Base-by-base conservation (phyloP, 2,329 filamentous ascomycete genomes). In the Diaporthe sp. region DNA sequence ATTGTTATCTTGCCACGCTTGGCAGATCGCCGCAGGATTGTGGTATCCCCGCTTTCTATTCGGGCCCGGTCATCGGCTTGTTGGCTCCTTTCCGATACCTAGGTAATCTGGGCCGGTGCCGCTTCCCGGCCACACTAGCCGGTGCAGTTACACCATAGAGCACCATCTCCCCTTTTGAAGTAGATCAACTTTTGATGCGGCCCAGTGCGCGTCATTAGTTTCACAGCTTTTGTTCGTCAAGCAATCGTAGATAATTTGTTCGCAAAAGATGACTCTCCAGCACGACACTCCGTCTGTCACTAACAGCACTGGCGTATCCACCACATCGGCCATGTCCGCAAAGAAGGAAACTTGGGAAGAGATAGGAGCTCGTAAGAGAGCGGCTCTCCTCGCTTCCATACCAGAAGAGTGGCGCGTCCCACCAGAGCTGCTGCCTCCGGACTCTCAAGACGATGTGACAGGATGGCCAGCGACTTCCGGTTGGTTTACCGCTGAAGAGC, bases 341-440 rank as follows among this genome's bases (percentile, higher is more conserved):
- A 38, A 52, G 45, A 52, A 54, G n/a, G 69, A 64, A 42, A 58
- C 76, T 17, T 88, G 87, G 87, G 82, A 88, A 77, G 77, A 81
- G 6, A 80, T 86, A 33, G 83, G 82, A 4, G 83, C 83, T n/a
- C 81, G 81, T 71, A 88, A 88, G 78, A 84, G 86, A 35, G 81
- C 83, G 57, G 81, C 83, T 8, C 82, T 88, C 8, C 77, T 77
- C 8, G 80, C 82, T 57, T 88, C 88, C 0, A 90, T 93, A 71
- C 91, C 91, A 1, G 72, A 83, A 1, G 87, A 92, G 79, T 92
- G 90, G 87, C 84, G 85, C 70, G 86, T 93, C 8, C 89, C 90
- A 0, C 80, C 81, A 8, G 79, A 87, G 64, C 81, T 91, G 57
- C 78, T 92, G 0, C 91, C 91, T 3, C 84, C 88, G 0, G 85